A percentile compares a stretch with the other conserved stretches of the same genome.
Evolutionary conservation across 78 protist species (phyloP).

Genomic region (slime mould (Dictyostelium discoideum)): DNA sequence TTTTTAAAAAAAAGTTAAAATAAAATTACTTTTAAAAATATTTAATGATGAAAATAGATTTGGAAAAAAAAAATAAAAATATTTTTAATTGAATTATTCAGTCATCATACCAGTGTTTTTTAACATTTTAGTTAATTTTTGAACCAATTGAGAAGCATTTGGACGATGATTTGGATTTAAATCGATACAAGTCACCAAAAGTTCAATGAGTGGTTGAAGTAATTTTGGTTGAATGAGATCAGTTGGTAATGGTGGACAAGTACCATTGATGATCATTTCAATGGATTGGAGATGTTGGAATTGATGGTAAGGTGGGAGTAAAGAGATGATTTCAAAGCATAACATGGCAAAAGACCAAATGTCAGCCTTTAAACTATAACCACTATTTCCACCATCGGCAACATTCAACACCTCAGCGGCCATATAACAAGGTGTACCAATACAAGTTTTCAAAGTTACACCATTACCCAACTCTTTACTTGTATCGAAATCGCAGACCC

Average conservation of each 20-base stretch:
- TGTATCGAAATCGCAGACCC: slow-evolving; percentile 78
- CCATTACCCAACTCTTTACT: slow-evolving; percentile 8
- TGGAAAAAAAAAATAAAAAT: too few species aligned
- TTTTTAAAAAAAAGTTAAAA: too few species aligned
- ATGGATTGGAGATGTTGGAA: slow-evolving; percentile 65
- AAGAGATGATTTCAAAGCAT: slow-evolving; percentile 46
- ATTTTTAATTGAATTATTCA: background rate
- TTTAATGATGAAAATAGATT: too few species aligned
- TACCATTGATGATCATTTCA: slow-evolving; percentile 73
- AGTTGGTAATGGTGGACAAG: slow-evolving; percentile 56
- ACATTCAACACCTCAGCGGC: slow-evolving; percentile 71
- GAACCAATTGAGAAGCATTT: slow-evolving; percentile 33
- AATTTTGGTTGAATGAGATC: background rate
- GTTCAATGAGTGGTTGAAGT: slow-evolving; percentile 44
- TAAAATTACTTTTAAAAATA: too few species aligned
- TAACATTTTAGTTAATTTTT: slow-evolving; percentile 40
- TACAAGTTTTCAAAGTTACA: slow-evolving; percentile 56
- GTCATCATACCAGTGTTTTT: slow-evolving; percentile 12
- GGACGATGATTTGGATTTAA: slow-evolving; percentile 59
- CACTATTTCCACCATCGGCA: background rate
- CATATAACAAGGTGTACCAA: slow-evolving; percentile 78
- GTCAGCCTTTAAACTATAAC: slow-evolving; percentile 62
- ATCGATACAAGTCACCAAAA: slow-evolving; percentile 47
- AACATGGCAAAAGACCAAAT: slow-evolving; percentile 80
- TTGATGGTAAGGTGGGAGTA: slow-evolving; percentile 65